Conservation (phyloP, 306 rosid genomes). For the Rosa rugosa region DNA sequence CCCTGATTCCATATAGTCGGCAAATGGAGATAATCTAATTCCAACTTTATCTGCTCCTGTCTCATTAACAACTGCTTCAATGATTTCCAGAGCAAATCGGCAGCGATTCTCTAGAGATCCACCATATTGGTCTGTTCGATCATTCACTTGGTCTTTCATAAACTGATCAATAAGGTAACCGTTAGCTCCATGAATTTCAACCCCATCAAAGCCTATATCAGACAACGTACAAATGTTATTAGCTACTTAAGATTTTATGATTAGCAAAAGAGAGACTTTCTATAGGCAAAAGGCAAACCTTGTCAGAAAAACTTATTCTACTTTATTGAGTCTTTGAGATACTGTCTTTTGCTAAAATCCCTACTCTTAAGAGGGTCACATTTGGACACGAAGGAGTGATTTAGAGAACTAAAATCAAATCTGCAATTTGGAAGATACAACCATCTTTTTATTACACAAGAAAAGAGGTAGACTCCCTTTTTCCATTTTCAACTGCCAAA, state of each 20-base stretch:
- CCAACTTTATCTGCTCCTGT: conserved; percentile 68
- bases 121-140: conserved; percentile 41
- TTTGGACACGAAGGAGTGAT: background rate
- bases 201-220: conserved; percentile 23
- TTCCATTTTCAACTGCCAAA: too few relatives aligned
- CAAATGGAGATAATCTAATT: conserved; percentile 64
- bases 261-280: too few relatives aligned
- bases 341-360: background rate
- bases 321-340: background rate
- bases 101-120: conserved; percentile 62
- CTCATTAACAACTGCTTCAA: conserved; percentile 46
- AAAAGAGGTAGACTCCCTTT: too few relatives aligned
- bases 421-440: background rate
- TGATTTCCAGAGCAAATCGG: conserved; percentile 55
- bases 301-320: background rate
- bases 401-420: background rate
- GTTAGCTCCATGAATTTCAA: conserved; percentile 44
- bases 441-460: too few relatives aligned
- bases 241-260: too few relatives aligned
- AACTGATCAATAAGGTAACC: conserved; percentile 45
- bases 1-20: conserved; percentile 42
- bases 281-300: too few relatives aligned
- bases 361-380: background rate
- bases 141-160: conserved; percentile 37
- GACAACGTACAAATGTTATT: too few relatives aligned